Percentiles rank a stretch among this genome's conserved stretches.
Conservation (phyloP, 2,329 filamentous ascomycete species). For the Ramularia endophylla region DNA sequence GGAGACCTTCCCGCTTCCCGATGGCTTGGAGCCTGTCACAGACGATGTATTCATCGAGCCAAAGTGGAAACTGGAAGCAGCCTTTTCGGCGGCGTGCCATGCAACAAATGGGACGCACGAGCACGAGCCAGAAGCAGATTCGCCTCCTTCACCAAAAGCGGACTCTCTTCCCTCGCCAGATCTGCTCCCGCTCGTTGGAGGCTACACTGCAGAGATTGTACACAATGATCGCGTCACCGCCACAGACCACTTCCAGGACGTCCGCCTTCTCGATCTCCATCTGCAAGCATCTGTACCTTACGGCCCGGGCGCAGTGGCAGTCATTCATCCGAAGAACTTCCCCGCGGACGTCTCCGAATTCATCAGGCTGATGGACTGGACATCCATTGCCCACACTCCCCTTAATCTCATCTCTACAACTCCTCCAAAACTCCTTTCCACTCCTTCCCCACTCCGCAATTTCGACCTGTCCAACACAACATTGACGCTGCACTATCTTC, state of each 20-base stretch:
- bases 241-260: slow-evolving; percentile 81
- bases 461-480: slow-evolving; percentile 33
- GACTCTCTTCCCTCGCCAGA: too few relatives aligned
- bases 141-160: too few relatives aligned
- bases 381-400: slow-evolving; percentile 60
- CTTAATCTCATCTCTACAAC: slow-evolving; percentile 49
- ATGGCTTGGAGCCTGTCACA: slow-evolving; percentile 63
- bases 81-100: too few relatives aligned
- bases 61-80: slow-evolving; percentile 59
- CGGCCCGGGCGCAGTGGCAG: slow-evolving; percentile 70
- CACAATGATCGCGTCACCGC: slow-evolving; percentile 72
- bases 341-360: slow-evolving; percentile 71
- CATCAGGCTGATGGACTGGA: slow-evolving; percentile 75
- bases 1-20: slow-evolving; percentile 61
- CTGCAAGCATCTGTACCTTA: slow-evolving; percentile 44
- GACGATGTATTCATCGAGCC: slow-evolving; percentile 69
- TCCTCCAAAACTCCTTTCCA: slow-evolving; percentile 24
- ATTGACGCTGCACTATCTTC: slow-evolving; percentile 65
- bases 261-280: slow-evolving; percentile 67
- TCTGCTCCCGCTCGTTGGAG: slow-evolving; percentile 53
- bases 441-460: slow-evolving; percentile 34
- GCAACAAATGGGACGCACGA: background rate
- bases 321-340: slow-evolving; percentile 84
- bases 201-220: slow-evolving; percentile 53
- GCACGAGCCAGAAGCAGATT: background rate